phyloP scores from a whole-genome alignment of 2,329 filamentous ascomycete genomes.

The Sclerotinia borealis region DNA sequence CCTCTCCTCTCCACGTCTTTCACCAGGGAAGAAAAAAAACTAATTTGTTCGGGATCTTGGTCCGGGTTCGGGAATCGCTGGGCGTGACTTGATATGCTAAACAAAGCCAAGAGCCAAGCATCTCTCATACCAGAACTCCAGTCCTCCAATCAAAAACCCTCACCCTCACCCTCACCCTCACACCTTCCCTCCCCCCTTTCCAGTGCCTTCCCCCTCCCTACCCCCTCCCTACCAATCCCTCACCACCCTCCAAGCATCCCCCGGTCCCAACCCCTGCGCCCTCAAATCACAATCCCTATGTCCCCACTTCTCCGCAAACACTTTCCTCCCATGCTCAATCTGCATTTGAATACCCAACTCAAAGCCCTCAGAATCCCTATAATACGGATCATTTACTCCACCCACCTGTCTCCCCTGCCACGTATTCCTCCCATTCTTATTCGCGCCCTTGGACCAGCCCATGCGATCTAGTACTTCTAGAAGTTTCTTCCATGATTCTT shows the following conservation, averaged over 20 bases:
- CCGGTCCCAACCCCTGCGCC: constrained; percentile 34
- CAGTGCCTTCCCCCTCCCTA: too few species aligned
- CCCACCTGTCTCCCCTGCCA: constrained; percentile 49
- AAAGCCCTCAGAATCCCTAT: constrained; percentile 43
- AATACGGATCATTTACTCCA: constrained; percentile 47
- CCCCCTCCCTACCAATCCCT: constrained; percentile 34
- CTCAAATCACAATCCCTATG: constrained; percentile 39
- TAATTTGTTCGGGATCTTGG: too few species aligned
- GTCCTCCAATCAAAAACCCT: not conserved
- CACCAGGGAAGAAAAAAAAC: too few species aligned
- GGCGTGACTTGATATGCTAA: too few species aligned
- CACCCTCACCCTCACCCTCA: not conserved
- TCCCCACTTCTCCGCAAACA: constrained; percentile 42
- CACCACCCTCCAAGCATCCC: constrained; percentile 43
- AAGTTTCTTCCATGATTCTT: constrained; percentile 29
- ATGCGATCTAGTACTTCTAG: constrained; percentile 29
- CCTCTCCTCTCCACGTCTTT: too few species aligned
- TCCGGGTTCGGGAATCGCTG: too few species aligned
- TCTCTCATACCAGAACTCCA: too few species aligned
- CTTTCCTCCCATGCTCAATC: constrained; percentile 40
- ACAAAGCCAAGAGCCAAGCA: too few species aligned
- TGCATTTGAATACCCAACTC: constrained; percentile 39
- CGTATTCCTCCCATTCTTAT: constrained; percentile 38
- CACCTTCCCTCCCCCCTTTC: too few species aligned
- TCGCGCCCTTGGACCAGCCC: constrained; percentile 27